A percentile compares a stretch with the other conserved stretches of the same genome.
These are phyloP conservation scores for Phytophthora cryptogea DNA, from an alignment of 352 stramenopile genomes.

Conservation along the genomic window DNA sequence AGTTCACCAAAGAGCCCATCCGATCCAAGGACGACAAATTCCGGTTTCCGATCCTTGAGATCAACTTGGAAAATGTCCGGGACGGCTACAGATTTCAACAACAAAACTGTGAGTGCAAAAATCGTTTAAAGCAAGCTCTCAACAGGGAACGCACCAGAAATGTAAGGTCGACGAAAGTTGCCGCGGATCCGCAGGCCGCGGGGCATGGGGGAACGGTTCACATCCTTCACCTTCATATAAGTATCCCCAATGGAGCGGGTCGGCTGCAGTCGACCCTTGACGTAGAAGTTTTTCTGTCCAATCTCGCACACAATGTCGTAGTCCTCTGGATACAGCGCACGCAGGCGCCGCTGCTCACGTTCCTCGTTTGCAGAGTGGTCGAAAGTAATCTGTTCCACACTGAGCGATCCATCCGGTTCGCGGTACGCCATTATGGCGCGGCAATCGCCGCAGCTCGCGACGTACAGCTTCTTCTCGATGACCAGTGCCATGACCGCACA, in stretches of 20 bases:
- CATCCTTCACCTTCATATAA: conserved; percentile 80
- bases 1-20: conserved; percentile 68
- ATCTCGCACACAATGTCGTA: conserved; percentile 77
- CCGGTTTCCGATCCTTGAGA: conserved; percentile 47
- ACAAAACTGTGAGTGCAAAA: conserved; percentile 5
- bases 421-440: conserved; percentile 70
- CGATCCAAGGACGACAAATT: conserved; percentile 70
- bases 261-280: conserved; percentile 71
- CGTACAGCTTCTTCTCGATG: conserved; percentile 56
- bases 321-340: conserved; percentile 60
- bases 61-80: conserved; percentile 72
- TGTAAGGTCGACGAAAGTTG: conserved; percentile 63
- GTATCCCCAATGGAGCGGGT: conserved; percentile 70
- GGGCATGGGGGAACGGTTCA: conserved; percentile 68
- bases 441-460: conserved; percentile 70
- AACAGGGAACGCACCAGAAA: conserved; percentile 37
- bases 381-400: conserved; percentile 67
- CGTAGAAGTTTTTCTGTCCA: conserved; percentile 67
- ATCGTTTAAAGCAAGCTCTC: background rate
- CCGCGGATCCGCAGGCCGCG: conserved; percentile 58
- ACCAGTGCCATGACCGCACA: conserved; percentile 65
- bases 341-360: conserved; percentile 58
- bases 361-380: conserved; percentile 74
- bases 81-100: conserved; percentile 35
- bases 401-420: conserved; percentile 49